phyloP scores from a whole-genome alignment of 495 filamentous ascomycete genomes.

The Xylaria nigripes region DNA sequence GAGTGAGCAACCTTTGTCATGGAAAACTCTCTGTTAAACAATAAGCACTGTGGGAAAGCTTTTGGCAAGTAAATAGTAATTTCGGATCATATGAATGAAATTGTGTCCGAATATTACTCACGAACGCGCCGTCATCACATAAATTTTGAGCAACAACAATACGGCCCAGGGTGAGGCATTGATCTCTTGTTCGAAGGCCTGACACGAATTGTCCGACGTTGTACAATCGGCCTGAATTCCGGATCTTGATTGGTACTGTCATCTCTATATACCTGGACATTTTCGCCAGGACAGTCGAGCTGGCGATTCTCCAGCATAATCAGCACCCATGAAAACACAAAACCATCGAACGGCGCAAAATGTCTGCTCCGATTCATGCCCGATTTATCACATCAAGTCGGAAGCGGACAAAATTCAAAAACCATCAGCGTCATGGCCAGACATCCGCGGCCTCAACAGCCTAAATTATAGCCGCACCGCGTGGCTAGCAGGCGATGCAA shows the following conservation, averaged over 20 bases:
- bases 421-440: slow-evolving; percentile 5
- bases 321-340: not conserved
- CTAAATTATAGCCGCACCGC: slow-evolving; percentile 12
- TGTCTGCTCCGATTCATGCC: slow-evolving; percentile 4
- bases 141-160: too few species aligned
- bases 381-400: slow-evolving; percentile 4
- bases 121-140: too few species aligned
- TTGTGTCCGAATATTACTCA: too few species aligned
- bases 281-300: slow-evolving; percentile 1
- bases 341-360: not conserved
- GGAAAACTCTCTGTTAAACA: not conserved
- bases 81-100: not conserved
- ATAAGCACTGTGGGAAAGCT: not conserved
- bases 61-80: not conserved
- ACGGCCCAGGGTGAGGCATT: too few species aligned
- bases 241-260: not conserved
- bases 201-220: not conserved
- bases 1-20: not conserved
- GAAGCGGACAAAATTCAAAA: not conserved
- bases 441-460: slow-evolving; percentile 14
- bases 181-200: not conserved
- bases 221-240: too few species aligned
- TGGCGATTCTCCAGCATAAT: not conserved
- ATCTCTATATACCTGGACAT: not conserved
- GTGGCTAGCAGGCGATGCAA: slow-evolving; percentile 13